phyloP scores from a whole-genome alignment of 306 rosid genomes.

The Pterocarpus macrocarpus region DNA sequence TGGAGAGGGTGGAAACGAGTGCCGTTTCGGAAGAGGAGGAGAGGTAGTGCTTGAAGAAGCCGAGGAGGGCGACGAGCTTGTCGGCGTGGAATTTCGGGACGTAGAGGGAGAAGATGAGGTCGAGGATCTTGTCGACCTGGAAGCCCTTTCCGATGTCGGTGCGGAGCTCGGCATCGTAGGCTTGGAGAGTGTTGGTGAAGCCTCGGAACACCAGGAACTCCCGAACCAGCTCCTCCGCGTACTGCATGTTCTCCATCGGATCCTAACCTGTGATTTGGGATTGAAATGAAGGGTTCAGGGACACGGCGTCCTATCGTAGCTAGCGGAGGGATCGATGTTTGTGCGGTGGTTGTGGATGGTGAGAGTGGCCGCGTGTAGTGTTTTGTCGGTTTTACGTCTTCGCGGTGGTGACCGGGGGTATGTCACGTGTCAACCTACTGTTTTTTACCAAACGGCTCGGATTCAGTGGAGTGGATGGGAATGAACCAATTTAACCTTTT shows the following conservation, averaged over 20 bases:
- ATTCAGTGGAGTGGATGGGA: too few species aligned
- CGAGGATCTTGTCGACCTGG: constrained; percentile 83
- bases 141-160: constrained; percentile 81
- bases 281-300: not conserved
- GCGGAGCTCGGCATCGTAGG: constrained; percentile 77
- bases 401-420: too few species aligned
- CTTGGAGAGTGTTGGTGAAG: constrained; percentile 81
- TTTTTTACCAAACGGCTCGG: too few species aligned
- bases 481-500: too few species aligned
- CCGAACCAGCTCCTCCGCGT: constrained; percentile 92
- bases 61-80: constrained; percentile 66
- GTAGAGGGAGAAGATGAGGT: constrained; percentile 80
- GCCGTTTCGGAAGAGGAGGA: constrained; percentile 68
- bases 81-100: constrained; percentile 80
- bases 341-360: too few species aligned
- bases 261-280: not conserved
- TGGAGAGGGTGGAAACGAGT: constrained; percentile 60
- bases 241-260: constrained; percentile 85
- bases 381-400: too few species aligned
- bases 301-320: not conserved
- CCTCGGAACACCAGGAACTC: constrained; percentile 95
- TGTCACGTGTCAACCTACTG: too few species aligned
- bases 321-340: not conserved
- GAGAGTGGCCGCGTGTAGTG: too few species aligned
- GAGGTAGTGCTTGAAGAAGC: constrained; percentile 84